A percentile compares a stretch with the other conserved stretches of the same genome.
These are phyloP conservation scores for Phlebiopsis gigantea DNA, from an alignment of 768 basidiomycete genomes.

Conservation along the genomic window DNA sequence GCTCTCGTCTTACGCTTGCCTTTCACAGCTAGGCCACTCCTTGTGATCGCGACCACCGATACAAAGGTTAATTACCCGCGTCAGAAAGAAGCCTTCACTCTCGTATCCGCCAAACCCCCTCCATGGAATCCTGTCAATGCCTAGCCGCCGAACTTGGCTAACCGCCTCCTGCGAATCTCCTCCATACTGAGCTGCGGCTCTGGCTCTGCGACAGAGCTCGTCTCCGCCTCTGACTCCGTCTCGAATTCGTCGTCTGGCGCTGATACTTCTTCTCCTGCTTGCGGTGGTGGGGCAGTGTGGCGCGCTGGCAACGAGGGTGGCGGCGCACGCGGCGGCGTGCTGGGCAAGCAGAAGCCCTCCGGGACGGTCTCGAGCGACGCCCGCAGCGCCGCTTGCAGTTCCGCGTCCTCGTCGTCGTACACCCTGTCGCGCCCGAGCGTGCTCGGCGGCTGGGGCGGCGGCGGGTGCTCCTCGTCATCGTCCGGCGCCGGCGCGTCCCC, in stretches of 20 bases:
- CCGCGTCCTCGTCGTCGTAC: conserved; percentile 84
- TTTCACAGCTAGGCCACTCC: too few species aligned
- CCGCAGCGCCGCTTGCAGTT: conserved; percentile 81
- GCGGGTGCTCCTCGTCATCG: conserved; percentile 21
- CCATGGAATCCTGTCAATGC: too few species aligned
- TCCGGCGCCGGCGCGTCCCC: conserved; percentile 16
- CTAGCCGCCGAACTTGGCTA: conserved; percentile 58
- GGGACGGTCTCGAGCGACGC: conserved; percentile 73
- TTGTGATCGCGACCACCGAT: too few species aligned
- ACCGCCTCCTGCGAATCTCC: conserved; percentile 58
- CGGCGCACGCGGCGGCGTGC: conserved; percentile 17
- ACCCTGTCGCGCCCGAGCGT: conserved; percentile 33
- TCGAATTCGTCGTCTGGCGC: conserved; percentile 29
- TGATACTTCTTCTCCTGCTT: neutral
- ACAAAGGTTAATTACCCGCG: too few species aligned
- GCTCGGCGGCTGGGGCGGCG: conserved; percentile 12
- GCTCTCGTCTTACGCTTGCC: too few species aligned
- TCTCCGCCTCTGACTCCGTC: conserved; percentile 23
- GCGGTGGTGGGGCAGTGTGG: neutral
- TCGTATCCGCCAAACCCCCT: too few species aligned
- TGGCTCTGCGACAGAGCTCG: conserved; percentile 19
- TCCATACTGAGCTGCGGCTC: conserved; percentile 45
- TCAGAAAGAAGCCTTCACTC: too few species aligned
- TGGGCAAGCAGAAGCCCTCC: conserved; percentile 37
- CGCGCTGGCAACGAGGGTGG: conserved; percentile 5